Evolutionary conservation across 2,329 filamentous ascomycete genomes (phyloP).

Genomic region (Phoma herbarum): DNA sequence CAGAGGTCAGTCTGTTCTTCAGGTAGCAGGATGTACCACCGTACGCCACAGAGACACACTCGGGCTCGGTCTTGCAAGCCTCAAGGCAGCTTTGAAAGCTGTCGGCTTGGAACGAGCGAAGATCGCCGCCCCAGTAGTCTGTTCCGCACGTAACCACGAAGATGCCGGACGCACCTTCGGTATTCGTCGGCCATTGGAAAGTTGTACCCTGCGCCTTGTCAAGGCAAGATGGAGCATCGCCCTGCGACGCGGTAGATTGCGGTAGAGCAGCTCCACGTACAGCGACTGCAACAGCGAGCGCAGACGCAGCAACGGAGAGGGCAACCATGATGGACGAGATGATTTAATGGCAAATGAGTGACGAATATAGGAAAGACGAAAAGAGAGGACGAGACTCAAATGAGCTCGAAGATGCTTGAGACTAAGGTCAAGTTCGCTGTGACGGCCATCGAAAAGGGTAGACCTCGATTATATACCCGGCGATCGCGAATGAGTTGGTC

Average conservation of each 20-base stretch:
- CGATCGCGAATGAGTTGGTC: background rate
- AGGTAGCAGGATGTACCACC: conserved; percentile 5
- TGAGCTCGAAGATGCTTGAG: background rate
- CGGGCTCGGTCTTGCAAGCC: background rate
- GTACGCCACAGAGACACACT: conserved; percentile 5
- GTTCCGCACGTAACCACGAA: conserved; percentile 1
- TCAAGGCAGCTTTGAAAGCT: conserved; percentile 1
- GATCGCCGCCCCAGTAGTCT: conserved; percentile 11
- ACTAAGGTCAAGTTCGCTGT: background rate
- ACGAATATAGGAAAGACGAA: background rate
- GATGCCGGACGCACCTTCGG: background rate
- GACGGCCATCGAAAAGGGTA: too few relatives aligned
- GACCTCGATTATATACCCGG: background rate
- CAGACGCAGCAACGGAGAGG: background rate
- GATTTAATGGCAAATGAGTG: background rate
- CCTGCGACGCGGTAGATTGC: background rate
- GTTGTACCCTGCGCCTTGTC: conserved; percentile 1
- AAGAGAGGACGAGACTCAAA: conserved; percentile 4
- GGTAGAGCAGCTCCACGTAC: conserved; percentile 8
- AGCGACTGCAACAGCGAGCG: background rate
- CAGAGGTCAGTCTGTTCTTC: background rate
- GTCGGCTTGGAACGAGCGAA: background rate
- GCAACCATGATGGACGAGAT: background rate
- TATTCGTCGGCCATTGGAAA: background rate
- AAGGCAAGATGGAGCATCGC: conserved; percentile 1